These are phyloP conservation scores for Cordyceps cicadae DNA, from an alignment of 2,329 filamentous ascomycete species.

Conservation along the genomic window DNA sequence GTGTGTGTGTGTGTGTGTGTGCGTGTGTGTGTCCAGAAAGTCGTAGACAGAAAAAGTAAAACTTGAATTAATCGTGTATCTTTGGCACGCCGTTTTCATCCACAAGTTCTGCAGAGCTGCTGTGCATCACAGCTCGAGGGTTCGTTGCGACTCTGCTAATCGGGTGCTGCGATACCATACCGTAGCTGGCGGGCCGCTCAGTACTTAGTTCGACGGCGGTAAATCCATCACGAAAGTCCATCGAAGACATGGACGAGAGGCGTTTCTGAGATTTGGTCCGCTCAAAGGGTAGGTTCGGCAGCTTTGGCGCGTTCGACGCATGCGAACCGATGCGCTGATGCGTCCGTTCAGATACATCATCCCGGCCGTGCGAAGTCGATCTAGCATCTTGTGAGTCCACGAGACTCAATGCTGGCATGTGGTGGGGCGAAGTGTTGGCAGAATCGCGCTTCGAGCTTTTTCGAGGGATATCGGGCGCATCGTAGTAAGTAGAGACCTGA, in stretches of 20 bases:
- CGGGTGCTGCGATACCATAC: constrained; percentile 49
- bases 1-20: not conserved
- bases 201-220: constrained; percentile 34
- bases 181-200: constrained; percentile 46
- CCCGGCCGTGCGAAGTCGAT: not conserved
- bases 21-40: not conserved
- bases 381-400: constrained; percentile 13
- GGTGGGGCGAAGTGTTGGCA: constrained; percentile 25
- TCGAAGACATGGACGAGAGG: constrained; percentile 42
- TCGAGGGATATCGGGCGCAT: constrained; percentile 55
- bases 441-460: constrained; percentile 62
- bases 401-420: constrained; percentile 29
- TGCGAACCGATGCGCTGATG: constrained; percentile 15
- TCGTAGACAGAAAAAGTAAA: not conserved
- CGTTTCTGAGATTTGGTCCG: constrained; percentile 45
- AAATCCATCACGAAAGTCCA: constrained; percentile 38
- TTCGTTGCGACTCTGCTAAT: constrained; percentile 44
- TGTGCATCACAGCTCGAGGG: constrained; percentile 37
- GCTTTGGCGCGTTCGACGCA: constrained; percentile 18
- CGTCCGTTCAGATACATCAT: constrained; percentile 9
- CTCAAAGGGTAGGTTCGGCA: constrained; percentile 47
- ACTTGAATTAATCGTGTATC: not conserved
- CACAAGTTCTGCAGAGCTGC: constrained; percentile 49
- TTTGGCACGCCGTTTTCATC: constrained; percentile 25
- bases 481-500: constrained; percentile 19